Percentiles rank a stretch among this genome's conserved stretches.
These are phyloP conservation scores for Colletotrichum kahawae DNA, from an alignment of 2,329 filamentous ascomycete genomes.

Conservation along the genomic window DNA sequence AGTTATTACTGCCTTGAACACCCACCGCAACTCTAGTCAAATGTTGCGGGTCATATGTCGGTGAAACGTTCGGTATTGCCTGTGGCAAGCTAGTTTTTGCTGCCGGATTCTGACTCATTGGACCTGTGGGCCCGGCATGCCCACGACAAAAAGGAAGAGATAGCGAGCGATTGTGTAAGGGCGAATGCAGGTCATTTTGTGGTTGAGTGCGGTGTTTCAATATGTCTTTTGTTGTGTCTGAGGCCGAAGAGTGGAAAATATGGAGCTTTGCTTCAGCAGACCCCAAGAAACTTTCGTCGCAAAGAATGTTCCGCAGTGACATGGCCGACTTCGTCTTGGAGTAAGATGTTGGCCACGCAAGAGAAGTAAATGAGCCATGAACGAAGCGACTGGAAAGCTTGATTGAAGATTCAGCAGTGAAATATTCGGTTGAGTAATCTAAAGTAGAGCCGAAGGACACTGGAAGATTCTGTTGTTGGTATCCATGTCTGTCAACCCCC, in stretches of 20 bases:
- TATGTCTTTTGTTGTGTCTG: not conserved
- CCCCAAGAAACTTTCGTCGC: not conserved
- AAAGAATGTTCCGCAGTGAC: not conserved
- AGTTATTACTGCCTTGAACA: not conserved
- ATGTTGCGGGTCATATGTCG: not conserved
- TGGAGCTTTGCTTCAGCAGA: not conserved
- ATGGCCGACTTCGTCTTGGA: not conserved
- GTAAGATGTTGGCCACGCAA: not conserved
- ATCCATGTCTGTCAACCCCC: not conserved
- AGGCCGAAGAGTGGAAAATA: not conserved
- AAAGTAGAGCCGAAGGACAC: not conserved
- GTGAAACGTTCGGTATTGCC: not conserved
- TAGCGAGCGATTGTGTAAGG: not conserved
- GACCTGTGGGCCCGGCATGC: not conserved
- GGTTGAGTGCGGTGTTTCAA: not conserved
- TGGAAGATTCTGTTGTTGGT: not conserved
- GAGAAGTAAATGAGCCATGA: fast-evolving
- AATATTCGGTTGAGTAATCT: not conserved
- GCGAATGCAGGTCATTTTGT: not conserved
- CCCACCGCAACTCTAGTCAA: not conserved
- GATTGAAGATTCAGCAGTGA: not conserved
- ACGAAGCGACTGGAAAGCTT: not conserved
- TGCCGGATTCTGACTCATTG: not conserved
- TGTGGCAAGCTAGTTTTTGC: not conserved
- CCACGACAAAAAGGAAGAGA: not conserved